Base-by-base conservation (phyloP, 805 yeast genomes). In the Ogataea polymorpha region DNA sequence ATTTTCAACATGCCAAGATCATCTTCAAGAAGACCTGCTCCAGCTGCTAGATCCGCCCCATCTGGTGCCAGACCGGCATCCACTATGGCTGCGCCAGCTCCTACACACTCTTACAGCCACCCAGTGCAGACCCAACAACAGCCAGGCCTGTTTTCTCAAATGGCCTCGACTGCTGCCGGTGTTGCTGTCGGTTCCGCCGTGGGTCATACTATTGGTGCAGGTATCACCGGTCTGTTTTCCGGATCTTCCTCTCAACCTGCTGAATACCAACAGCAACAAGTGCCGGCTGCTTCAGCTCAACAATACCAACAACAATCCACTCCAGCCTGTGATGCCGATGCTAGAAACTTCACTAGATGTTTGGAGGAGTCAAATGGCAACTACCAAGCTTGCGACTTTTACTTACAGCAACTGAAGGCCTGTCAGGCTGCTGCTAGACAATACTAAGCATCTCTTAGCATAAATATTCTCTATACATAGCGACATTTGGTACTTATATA, bases 131-230 rank as follows among this genome's bases (percentile, higher is more conserved):
- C 72, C 31, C 82, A 72, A 59, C 75, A 78, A 29, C 60, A 74
- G 56, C 97, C 97, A 35, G 97, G 98, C 57, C 57, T 91, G 62
- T 90, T 91, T 58, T 86, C 91, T 45, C 95, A 93, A 70, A 93
- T 93, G 99, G 98, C 98, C 28, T 75, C 95, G 35, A 93, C 99
- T 35, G 99, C 99, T 41, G 99, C 98, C 36, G 99, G 99, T 81
- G 99, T 93, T 32, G 99, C 98, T 40, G 97, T 93, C 42, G 99
- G 99, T 58, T 87, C 96, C 38, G 83, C 98, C 47, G 82, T 91
- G 41, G 99, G 99, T 48, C 99, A 93, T 75, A 88, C 97, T 29
- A 54, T 91, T 44, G 97, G 97, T 70, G 95, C 95, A 48, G 98
- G 98, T 58, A 71, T 93, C 56, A 81, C 96, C 37, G 75, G 87